Evolutionary conservation across 1,284 basidiomycete genomes (phyloP).

Genomic region (Mycena citricolor): DNA sequence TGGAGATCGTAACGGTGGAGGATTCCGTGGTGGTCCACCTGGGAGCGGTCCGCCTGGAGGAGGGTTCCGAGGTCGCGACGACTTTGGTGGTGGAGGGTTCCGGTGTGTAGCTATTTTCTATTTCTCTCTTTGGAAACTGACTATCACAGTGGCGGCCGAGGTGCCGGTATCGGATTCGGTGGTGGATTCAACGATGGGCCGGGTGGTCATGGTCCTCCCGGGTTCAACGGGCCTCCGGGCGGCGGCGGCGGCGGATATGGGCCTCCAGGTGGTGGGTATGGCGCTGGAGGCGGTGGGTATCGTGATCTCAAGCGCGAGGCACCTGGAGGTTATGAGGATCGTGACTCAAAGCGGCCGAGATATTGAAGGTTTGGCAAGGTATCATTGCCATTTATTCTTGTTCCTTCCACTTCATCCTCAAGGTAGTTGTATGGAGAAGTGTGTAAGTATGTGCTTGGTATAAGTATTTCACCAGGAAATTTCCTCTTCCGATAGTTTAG

Average conservation of each 20-base stretch:
- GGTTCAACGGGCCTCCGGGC: constrained; percentile 34
- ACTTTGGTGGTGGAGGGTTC: constrained; percentile 46
- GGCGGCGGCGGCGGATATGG: constrained; percentile 46
- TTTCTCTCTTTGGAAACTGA: constrained; percentile 23
- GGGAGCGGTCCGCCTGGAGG: constrained; percentile 28
- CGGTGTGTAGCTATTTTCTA: constrained; percentile 40
- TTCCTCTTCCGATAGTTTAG: too few species aligned
- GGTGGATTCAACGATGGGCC: constrained; percentile 59
- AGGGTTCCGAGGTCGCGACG: constrained; percentile 30
- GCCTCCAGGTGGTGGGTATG: constrained; percentile 37
- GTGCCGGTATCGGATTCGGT: constrained; percentile 70
- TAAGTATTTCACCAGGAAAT: too few species aligned
- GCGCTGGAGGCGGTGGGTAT: constrained; percentile 27
- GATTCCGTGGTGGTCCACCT: constrained; percentile 26
- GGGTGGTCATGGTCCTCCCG: constrained; percentile 55
- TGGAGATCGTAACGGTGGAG: constrained; percentile 25
- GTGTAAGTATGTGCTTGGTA: constrained; percentile 4
- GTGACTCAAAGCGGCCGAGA: constrained; percentile 77
- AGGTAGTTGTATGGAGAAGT: constrained; percentile 22
- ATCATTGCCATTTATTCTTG: constrained; percentile 13
- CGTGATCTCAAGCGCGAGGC: constrained; percentile 62
- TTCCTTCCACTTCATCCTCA: constrained; percentile 14
- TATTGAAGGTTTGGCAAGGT: constrained; percentile 45
- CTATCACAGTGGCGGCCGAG: constrained; percentile 57
- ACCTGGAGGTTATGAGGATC: constrained; percentile 74